These are phyloP conservation scores for Aureobasidium sp. DNA, from an alignment of 2,329 filamentous ascomycete genomes.

Conservation along the genomic window DNA sequence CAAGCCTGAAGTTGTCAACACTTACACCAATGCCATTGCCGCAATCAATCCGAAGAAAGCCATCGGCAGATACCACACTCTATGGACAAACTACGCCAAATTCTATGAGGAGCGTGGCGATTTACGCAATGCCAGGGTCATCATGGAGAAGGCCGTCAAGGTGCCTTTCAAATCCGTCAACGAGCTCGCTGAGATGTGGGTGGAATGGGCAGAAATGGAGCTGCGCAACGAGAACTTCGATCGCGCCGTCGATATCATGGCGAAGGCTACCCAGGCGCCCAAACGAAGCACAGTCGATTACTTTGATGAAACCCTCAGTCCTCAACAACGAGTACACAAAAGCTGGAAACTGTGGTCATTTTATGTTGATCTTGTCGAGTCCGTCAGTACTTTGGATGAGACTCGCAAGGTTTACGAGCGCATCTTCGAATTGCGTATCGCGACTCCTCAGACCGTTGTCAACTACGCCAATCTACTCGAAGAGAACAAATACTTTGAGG, in stretches of 20 bases:
- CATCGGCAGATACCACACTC: slow-evolving; percentile 82
- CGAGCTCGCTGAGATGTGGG: slow-evolving; percentile 97
- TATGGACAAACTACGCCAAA: slow-evolving; percentile 96
- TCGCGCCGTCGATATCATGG: slow-evolving; percentile 90
- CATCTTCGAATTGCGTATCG: slow-evolving; percentile 96
- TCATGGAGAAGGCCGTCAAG: slow-evolving; percentile 96
- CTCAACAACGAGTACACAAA: slow-evolving; percentile 95
- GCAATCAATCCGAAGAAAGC: slow-evolving; percentile 93
- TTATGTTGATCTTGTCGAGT: slow-evolving; percentile 96
- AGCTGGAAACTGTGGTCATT: slow-evolving; percentile 99
- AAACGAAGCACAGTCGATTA: slow-evolving; percentile 99
- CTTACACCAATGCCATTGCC: slow-evolving; percentile 89
- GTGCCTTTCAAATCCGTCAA: slow-evolving; percentile 97
- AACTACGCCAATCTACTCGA: slow-evolving; percentile 96
- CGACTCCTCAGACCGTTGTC: slow-evolving; percentile 95
- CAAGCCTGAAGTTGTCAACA: slow-evolving; percentile 81
- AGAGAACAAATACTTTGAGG: slow-evolving; percentile 91
- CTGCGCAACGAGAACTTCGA: slow-evolving; percentile 94
- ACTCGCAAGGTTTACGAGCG: slow-evolving; percentile 92
- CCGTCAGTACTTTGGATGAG: slow-evolving; percentile 82
- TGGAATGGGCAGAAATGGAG: slow-evolving; percentile 98
- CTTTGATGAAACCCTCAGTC: slow-evolving; percentile 88
- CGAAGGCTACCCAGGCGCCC: slow-evolving; percentile 92
- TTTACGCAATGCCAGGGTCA: slow-evolving; percentile 75
- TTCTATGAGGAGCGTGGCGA: slow-evolving; percentile 90